phyloP scores from a whole-genome alignment of 441 rosid species.

The Euphorbia celastroides region DNA sequence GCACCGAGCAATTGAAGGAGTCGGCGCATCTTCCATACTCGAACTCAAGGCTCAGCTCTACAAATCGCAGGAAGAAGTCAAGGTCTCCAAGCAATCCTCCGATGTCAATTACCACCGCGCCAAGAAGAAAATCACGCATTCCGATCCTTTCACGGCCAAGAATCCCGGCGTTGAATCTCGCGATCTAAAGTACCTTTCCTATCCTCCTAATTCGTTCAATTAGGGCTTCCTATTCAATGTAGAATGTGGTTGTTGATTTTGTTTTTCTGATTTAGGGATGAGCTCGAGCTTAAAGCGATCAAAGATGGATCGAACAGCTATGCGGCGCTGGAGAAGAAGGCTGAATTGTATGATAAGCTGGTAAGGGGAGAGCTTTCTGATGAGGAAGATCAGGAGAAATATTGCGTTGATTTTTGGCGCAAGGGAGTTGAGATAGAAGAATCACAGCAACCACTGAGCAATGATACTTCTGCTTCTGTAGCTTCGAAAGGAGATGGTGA shows the following conservation, averaged over 20 bases:
- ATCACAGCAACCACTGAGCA: constrained; percentile 24
- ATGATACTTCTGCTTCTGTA: constrained; percentile 23
- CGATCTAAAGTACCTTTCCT: constrained; percentile 42
- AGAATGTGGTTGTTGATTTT: not conserved
- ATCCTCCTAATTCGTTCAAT: not conserved
- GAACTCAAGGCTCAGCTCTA: constrained; percentile 92
- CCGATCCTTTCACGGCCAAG: constrained; percentile 46
- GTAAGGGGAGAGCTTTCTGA: constrained; percentile 76
- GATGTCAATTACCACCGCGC: constrained; percentile 73
- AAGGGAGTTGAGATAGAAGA: constrained; percentile 52
- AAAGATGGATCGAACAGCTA: constrained; percentile 74
- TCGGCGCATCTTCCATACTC: constrained; percentile 78
- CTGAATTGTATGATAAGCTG: constrained; percentile 75
- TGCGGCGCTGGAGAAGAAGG: constrained; percentile 88
- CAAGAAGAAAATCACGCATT: constrained; percentile 45
- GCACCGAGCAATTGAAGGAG: constrained; percentile 81
- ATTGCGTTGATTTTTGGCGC: constrained; percentile 79
- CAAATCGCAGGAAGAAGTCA: constrained; percentile 76
- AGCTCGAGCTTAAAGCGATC: constrained; percentile 84
- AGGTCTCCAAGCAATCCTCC: constrained; percentile 43
- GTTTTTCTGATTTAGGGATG: constrained; percentile 47
- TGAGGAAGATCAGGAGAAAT: constrained; percentile 81
- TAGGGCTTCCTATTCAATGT: not conserved
- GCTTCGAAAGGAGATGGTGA: constrained; percentile 32
- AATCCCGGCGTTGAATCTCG: constrained; percentile 87